phyloP scores from a whole-genome alignment of 1,139 yeast species.

The Debaryomyces subglobosus region DNA sequence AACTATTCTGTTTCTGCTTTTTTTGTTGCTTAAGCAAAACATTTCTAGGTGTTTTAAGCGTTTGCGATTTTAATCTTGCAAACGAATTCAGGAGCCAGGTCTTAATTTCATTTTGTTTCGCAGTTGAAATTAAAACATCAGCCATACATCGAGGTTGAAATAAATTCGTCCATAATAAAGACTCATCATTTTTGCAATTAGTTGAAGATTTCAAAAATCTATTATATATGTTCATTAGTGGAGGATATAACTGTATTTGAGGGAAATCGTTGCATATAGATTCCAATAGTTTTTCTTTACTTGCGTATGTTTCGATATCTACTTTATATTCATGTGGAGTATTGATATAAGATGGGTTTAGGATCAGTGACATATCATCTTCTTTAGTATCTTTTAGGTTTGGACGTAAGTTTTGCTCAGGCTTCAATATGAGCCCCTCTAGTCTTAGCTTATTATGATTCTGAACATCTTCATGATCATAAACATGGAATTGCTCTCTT shows the following conservation, averaged over 20 bases:
- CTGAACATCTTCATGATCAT: constrained; percentile 9
- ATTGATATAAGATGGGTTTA: not conserved
- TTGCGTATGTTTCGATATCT: not conserved
- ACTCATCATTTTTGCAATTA: constrained; percentile 3
- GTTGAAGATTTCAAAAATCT: constrained; percentile 13
- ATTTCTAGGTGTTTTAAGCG: constrained; percentile 35
- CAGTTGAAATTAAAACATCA: constrained; percentile 38
- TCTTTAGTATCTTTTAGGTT: not conserved
- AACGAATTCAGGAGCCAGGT: constrained; percentile 58
- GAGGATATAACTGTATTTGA: constrained; percentile 12
- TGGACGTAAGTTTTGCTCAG: not conserved
- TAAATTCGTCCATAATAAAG: constrained; percentile 43
- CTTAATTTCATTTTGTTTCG: constrained; percentile 26
- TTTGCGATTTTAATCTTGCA: constrained; percentile 35
- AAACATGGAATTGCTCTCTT: constrained; percentile 25
- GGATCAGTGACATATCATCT: constrained; percentile 1
- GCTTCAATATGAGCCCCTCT: not conserved
- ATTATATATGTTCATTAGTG: constrained; percentile 26
- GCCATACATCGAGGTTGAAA: constrained; percentile 44
- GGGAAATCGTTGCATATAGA: not conserved
- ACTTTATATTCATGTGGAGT: not conserved
- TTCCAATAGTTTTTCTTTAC: not conserved
- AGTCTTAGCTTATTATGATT: not conserved
- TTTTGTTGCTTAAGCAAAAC: constrained; percentile 26
- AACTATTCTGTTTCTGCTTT: constrained; percentile 31